phyloP scores from a whole-genome alignment of 2,329 filamentous ascomycete genomes.

The Ceratocystis variospora region DNA sequence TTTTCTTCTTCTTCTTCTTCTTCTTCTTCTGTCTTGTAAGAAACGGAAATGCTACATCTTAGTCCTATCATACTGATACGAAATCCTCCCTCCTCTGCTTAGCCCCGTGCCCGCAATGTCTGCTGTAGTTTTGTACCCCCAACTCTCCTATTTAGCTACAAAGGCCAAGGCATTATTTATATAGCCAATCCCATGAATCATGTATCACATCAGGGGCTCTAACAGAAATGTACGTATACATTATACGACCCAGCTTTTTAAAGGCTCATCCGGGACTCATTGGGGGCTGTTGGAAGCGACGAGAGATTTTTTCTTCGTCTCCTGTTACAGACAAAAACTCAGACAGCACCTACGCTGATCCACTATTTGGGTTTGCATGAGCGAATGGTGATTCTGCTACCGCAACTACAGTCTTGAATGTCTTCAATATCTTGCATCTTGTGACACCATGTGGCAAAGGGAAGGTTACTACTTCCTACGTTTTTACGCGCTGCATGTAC shows the following conservation, averaged over 20 bases:
- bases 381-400: neutral
- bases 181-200: neutral
- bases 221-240: neutral
- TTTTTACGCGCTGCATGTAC: neutral
- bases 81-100: no score
- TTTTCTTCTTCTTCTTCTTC: neutral
- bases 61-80: neutral
- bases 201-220: neutral
- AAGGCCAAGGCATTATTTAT: neutral
- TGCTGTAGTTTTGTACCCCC: neutral
- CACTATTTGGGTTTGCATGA: neutral
- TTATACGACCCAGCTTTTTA: no score
- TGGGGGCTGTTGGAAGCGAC: neutral
- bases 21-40: neutral
- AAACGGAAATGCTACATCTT: neutral
- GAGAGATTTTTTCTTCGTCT: neutral
- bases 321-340: neutral
- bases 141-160: neutral
- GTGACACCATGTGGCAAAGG: neutral
- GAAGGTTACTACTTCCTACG: neutral
- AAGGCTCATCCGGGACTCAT: neutral
- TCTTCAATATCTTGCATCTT: neutral
- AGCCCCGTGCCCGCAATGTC: neutral
- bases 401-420: neutral
- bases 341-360: neutral